phyloP scores from a whole-genome alignment of 306 rosid genomes.

The Vigna mungo region DNA sequence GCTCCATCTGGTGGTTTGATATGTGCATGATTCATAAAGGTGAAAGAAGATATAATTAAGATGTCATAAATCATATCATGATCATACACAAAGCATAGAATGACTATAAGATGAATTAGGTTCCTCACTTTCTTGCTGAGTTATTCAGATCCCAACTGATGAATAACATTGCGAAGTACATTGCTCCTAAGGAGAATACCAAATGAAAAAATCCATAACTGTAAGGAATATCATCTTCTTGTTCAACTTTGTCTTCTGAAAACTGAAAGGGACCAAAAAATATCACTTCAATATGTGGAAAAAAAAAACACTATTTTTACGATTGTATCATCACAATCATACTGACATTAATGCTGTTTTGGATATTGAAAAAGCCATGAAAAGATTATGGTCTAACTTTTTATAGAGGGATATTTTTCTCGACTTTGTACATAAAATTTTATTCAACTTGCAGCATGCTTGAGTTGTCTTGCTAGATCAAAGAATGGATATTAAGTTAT shows the following conservation, averaged over 20 bases:
- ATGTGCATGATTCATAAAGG: background rate
- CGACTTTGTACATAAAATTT: background rate
- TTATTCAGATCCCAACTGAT: conserved; percentile 91
- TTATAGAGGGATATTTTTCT: background rate
- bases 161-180: conserved; percentile 94
- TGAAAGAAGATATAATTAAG: conserved; percentile 18
- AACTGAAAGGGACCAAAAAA: conserved; percentile 55
- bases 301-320: background rate
- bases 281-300: background rate
- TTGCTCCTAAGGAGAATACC: conserved; percentile 83
- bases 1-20: conserved; percentile 77
- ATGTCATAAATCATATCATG: background rate
- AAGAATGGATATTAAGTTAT: background rate
- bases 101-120: background rate
- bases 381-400: background rate
- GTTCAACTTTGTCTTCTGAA: conserved; percentile 53
- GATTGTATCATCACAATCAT: background rate
- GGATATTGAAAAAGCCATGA: background rate
- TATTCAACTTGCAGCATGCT: background rate
- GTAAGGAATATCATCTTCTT: conserved; percentile 77
- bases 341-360: background rate
- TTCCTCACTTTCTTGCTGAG: conserved; percentile 70
- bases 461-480: conserved; percentile 11
- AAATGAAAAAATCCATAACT: conserved; percentile 82
- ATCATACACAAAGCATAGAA: background rate